A percentile compares a stretch with the other conserved stretches of the same genome.
These are phyloP conservation scores for Picea sitchensis DNA, from an alignment of 75 land plant genomes.

Conservation along the genomic window DNA sequence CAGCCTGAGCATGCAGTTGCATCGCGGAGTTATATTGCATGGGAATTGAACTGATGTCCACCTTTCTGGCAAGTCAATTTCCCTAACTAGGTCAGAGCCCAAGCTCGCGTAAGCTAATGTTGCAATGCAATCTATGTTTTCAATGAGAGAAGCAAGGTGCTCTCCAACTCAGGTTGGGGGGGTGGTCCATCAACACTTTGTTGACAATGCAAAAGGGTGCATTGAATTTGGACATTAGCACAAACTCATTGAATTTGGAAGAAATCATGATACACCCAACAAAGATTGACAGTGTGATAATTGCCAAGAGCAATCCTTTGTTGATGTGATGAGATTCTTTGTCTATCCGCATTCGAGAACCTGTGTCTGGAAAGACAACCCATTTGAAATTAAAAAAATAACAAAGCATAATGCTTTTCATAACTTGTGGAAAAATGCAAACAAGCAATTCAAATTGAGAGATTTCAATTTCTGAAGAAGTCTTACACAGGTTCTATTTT, in stretches of 20 bases:
- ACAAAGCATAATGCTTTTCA: background rate
- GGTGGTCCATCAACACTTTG: no score
- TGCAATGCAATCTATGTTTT: background rate
- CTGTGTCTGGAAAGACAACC: background rate
- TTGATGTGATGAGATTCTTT: background rate
- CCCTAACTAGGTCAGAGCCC: background rate
- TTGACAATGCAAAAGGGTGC: no score
- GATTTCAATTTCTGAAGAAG: background rate
- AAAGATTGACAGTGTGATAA: no score
- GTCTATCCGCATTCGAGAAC: background rate
- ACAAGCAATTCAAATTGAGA: background rate
- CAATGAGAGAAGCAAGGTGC: no score
- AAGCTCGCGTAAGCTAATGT: background rate
- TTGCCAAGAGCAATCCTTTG: background rate
- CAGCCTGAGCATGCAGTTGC: background rate
- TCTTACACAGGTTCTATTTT: background rate
- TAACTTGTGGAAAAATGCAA: background rate
- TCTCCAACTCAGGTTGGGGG: no score
- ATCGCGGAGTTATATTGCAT: background rate
- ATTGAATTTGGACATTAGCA: no score
- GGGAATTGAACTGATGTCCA: background rate
- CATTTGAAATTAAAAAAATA: background rate
- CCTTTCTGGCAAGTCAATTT: background rate
- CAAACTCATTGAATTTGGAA: no score
- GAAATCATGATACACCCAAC: no score